phyloP scores from a whole-genome alignment of 1,284 basidiomycete genomes.

The Caloboletus firmus region DNA sequence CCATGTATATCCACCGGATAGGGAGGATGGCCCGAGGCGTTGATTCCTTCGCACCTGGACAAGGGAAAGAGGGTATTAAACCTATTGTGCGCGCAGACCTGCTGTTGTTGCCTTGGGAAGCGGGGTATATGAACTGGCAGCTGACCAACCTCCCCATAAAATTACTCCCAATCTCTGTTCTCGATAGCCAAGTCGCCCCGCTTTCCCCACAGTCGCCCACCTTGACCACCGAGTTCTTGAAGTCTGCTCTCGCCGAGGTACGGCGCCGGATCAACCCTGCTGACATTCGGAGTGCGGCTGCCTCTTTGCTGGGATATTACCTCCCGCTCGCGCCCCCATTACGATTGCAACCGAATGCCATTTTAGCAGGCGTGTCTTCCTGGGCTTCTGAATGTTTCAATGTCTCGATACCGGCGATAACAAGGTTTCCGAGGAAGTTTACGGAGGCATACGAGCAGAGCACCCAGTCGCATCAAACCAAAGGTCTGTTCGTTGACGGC shows the following conservation, averaged over 20 bases:
- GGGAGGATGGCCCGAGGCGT: constrained; percentile 87
- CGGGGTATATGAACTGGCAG: constrained; percentile 65
- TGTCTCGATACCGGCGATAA: constrained; percentile 22
- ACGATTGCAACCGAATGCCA: constrained; percentile 44
- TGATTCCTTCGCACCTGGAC: constrained; percentile 47
- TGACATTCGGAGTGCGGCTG: constrained; percentile 65
- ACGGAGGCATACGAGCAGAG: constrained; percentile 25
- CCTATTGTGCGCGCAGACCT: constrained; percentile 67
- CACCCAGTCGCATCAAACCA: constrained; percentile 9
- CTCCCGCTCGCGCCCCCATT: constrained; percentile 53
- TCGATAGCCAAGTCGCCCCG: constrained; percentile 16
- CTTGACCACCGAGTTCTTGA: constrained; percentile 24
- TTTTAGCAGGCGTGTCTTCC: constrained; percentile 62
- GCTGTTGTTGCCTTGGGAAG: constrained; percentile 83
- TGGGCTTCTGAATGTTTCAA: constrained; percentile 53
- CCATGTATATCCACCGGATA: constrained; percentile 91
- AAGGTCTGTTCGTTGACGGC: constrained; percentile 28
- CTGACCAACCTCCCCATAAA: constrained; percentile 75
- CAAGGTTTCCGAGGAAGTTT: constrained; percentile 25
- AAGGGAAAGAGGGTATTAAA: background rate
- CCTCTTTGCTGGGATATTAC: constrained; percentile 80
- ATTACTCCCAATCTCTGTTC: constrained; percentile 41
- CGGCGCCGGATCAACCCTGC: constrained; percentile 51
- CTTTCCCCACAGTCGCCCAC: constrained; percentile 5
- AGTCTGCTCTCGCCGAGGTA: constrained; percentile 38